These are phyloP conservation scores for Jackrogersella minutella DNA, from an alignment of 495 filamentous ascomycete genomes.

Conservation along the genomic window DNA sequence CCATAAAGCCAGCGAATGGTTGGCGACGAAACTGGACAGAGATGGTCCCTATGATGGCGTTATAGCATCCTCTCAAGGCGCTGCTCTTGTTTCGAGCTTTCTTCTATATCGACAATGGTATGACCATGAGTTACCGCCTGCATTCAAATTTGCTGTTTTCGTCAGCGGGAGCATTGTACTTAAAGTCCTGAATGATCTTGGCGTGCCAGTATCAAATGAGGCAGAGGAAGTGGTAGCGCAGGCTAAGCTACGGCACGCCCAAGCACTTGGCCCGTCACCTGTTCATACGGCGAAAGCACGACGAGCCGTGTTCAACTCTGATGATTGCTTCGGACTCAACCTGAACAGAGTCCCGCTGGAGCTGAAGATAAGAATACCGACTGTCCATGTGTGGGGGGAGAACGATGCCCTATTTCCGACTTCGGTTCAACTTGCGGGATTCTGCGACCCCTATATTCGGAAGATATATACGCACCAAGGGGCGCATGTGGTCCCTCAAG, in stretches of 20 bases:
- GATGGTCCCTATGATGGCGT: constrained; percentile 69
- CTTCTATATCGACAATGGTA: constrained; percentile 52
- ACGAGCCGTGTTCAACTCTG: constrained; percentile 41
- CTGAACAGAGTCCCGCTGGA: constrained; percentile 53
- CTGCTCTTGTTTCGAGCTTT: constrained; percentile 57
- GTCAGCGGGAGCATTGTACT: constrained; percentile 64
- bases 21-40: constrained; percentile 55
- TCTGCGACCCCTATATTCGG: constrained; percentile 58
- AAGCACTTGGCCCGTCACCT: constrained; percentile 43
- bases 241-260: constrained; percentile 40
- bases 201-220: constrained; percentile 54
- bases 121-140: constrained; percentile 45
- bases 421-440: constrained; percentile 62
- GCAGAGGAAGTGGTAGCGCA: constrained; percentile 51
- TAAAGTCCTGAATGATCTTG: constrained; percentile 58
- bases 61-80: constrained; percentile 68
- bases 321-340: constrained; percentile 62
- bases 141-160: constrained; percentile 68
- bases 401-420: constrained; percentile 66
- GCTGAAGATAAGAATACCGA: constrained; percentile 62
- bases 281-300: constrained; percentile 34
- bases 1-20: constrained; percentile 52
- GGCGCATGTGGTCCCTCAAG: constrained; percentile 64
- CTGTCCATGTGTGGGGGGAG: constrained; percentile 67
- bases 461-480: constrained; percentile 63